A percentile compares a stretch with the other conserved stretches of the same genome.
phyloP scores from a whole-genome alignment of 306 rosid genomes.

The Lathyrus tuberosus region DNA sequence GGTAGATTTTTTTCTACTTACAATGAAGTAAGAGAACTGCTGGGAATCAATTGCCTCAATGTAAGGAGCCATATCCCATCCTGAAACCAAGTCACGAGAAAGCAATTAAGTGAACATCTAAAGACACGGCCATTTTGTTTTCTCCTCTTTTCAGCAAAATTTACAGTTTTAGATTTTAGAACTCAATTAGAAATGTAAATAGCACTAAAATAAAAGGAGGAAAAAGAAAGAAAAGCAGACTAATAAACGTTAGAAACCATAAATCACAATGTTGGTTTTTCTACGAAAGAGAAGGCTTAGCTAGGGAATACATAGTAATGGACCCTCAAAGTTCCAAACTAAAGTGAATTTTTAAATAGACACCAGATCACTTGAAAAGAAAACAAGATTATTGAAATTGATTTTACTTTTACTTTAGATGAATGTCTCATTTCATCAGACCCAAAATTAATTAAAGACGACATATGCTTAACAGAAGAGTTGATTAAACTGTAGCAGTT shows the following conservation, averaged over 20 bases:
- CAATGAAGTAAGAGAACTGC: conserved; percentile 60
- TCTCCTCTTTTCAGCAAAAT: not conserved
- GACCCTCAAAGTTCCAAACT: conserved; percentile 3
- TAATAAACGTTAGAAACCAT: conserved; percentile 10
- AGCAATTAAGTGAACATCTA: conserved; percentile 25
- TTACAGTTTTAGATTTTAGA: not conserved
- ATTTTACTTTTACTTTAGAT: not conserved
- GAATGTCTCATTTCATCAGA: conserved; percentile 6
- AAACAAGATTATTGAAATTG: conserved; percentile 4
- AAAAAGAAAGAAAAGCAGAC: not conserved
- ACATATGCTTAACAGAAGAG: conserved; percentile 18
- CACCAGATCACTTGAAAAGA: conserved; percentile 20
- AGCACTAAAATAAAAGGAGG: conserved; percentile 34
- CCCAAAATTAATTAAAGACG: not conserved
- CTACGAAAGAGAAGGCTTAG: conserved; percentile 25
- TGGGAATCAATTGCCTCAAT: conserved; percentile 92
- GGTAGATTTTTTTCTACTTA: conserved; percentile 46
- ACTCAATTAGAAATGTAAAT: conserved; percentile 6
- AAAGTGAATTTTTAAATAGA: conserved; percentile 14
- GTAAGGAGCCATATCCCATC: conserved; percentile 99
- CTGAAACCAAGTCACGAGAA: conserved; percentile 53
- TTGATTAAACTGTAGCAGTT: conserved; percentile 10
- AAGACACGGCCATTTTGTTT: conserved; percentile 22
- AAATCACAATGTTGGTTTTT: conserved; percentile 6
- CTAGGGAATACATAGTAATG: not conserved